Percentiles rank a stretch among this genome's conserved stretches.
These are phyloP conservation scores for Furcasterigmium sp. DNA, from an alignment of 2,329 filamentous ascomycete species.

Conservation along the genomic window DNA sequence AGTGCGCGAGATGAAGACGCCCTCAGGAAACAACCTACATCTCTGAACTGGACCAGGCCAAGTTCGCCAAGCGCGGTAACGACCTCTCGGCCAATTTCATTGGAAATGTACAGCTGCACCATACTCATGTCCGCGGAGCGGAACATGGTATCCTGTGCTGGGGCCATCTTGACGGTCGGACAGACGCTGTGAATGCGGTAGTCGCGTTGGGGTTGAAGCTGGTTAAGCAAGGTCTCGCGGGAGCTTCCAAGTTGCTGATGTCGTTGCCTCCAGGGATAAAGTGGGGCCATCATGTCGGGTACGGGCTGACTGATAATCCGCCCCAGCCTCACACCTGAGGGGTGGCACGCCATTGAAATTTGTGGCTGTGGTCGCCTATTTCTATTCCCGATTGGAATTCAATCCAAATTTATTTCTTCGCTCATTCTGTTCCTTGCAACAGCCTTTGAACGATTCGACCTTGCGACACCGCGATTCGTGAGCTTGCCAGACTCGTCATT, in stretches of 20 bases:
- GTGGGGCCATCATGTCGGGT: not conserved
- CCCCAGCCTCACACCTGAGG: not conserved
- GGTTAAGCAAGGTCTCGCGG: constrained; percentile 7
- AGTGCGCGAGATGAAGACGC: not conserved
- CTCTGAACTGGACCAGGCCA: constrained; percentile 92
- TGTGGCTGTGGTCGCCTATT: constrained; percentile 10
- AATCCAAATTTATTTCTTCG: not conserved
- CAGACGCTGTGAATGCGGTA: constrained; percentile 9
- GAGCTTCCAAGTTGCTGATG: constrained; percentile 14
- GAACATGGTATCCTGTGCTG: constrained; percentile 87
- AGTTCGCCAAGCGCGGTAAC: constrained; percentile 95
- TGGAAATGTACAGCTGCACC: constrained; percentile 98
- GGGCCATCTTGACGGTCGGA: constrained; percentile 47
- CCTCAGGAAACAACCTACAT: constrained; percentile 59
- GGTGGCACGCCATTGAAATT: constrained; percentile 5
- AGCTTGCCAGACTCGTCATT: no score
- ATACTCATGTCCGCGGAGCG: constrained; percentile 99
- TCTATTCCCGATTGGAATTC: constrained; percentile 4
- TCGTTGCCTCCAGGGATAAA: constrained; percentile 12
- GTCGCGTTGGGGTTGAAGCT: constrained; percentile 10
- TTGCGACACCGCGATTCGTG: not conserved
- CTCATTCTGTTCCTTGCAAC: not conserved
- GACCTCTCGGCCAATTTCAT: constrained; percentile 97
- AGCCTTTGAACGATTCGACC: not conserved
- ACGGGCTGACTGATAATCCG: not conserved